Evolutionary conservation across 768 basidiomycete genomes (phyloP).

Genomic region (Austroboletus festivus): DNA sequence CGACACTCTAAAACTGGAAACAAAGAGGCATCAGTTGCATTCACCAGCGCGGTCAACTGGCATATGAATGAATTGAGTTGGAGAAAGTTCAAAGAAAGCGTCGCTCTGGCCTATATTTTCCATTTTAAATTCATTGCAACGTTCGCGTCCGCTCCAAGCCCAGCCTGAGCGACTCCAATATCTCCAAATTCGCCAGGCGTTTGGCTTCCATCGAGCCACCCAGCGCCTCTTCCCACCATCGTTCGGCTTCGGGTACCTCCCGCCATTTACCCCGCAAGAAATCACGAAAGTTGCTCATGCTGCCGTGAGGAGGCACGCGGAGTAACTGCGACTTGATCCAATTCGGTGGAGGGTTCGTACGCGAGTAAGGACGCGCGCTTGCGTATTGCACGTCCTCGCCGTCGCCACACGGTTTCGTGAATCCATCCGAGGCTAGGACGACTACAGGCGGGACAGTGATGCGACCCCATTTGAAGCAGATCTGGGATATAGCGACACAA

Average conservation of each 20-base stretch:
- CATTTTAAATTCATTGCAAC: constrained; percentile 8
- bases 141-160: constrained; percentile 21
- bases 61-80: no score
- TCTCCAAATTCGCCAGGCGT: constrained; percentile 23
- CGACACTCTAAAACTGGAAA: no score
- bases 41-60: no score
- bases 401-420: constrained; percentile 29
- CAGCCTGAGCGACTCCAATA: constrained; percentile 19
- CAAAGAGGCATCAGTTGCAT: no score
- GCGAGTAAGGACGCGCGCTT: constrained; percentile 32
- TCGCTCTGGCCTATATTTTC: no score
- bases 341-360: constrained; percentile 24
- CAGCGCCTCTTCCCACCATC: constrained; percentile 71
- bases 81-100: no score
- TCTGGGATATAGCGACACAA: constrained; percentile 58
- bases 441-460: constrained; percentile 72
- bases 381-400: not conserved
- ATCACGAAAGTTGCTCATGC: constrained; percentile 25
- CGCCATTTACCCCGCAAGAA: constrained; percentile 63
- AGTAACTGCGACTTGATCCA: constrained; percentile 26
- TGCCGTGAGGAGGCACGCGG: constrained; percentile 22
- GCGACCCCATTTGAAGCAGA: constrained; percentile 68
- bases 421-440: constrained; percentile 59
- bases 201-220: constrained; percentile 44
- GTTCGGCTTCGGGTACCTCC: constrained; percentile 50